These are phyloP conservation scores for Clavispora fructus DNA, from an alignment of 805 yeast species.

Conservation along the genomic window DNA sequence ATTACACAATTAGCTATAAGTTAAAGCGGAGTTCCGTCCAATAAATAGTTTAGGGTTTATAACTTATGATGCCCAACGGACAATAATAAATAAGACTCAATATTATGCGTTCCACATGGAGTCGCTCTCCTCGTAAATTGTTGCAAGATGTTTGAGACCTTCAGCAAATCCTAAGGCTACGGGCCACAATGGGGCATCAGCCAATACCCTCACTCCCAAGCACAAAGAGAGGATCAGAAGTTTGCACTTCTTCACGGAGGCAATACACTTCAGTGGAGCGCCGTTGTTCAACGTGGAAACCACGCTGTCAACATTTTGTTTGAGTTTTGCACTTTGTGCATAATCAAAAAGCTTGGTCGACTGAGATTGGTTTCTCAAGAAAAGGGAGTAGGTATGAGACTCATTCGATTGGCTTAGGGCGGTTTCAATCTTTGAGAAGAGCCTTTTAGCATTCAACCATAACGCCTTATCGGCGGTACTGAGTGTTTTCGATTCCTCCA, in stretches of 20 bases:
- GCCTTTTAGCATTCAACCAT: conserved; percentile 61
- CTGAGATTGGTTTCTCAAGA: conserved; percentile 51
- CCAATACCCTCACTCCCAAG: conserved; percentile 68
- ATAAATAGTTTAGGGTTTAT: background rate
- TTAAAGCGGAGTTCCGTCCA: background rate
- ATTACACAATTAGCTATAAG: background rate
- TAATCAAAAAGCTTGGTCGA: conserved; percentile 44
- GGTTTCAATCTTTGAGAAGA: conserved; percentile 56
- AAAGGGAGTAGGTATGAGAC: conserved; percentile 52
- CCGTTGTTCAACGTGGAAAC: background rate
- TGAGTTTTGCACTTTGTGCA: conserved; percentile 8
- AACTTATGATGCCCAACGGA: background rate
- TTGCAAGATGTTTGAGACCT: conserved; percentile 58
- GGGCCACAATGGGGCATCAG: conserved; percentile 88
- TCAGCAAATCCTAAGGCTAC: conserved; percentile 74
- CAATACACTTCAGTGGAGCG: background rate
- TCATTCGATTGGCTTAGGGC: conserved; percentile 49
- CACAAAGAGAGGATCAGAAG: conserved; percentile 54
- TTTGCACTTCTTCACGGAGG: conserved; percentile 36
- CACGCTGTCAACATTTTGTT: conserved; percentile 7
- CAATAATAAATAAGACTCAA: background rate
- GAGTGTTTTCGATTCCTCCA: conserved; percentile 37
- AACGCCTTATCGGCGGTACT: conserved; percentile 48
- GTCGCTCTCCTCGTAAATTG: background rate
- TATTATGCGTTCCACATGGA: background rate